Evolutionary conservation across 768 basidiomycete species (phyloP).

Genomic region (Lentinula sp.): DNA sequence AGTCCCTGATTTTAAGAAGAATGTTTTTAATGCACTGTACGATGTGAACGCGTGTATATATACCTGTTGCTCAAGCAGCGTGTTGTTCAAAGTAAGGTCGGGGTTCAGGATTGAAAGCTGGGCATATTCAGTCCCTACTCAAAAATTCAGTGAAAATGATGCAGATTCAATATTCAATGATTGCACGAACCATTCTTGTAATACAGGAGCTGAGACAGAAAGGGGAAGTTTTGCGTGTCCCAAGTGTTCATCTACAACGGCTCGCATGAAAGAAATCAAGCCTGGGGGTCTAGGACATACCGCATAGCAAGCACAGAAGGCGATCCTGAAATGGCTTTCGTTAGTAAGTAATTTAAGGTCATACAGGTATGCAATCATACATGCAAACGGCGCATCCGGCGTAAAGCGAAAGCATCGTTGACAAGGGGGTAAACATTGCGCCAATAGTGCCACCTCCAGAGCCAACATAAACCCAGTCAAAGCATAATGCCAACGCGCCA

Average conservation of each 20-base stretch:
- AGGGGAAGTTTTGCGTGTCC: conserved; percentile 27
- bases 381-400: conserved; percentile 40
- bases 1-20: conserved; percentile 19
- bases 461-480: conserved; percentile 51
- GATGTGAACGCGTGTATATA: not conserved
- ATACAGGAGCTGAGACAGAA: conserved; percentile 29
- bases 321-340: conserved; percentile 8
- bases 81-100: conserved; percentile 40
- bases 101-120: conserved; percentile 44
- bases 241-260: conserved; percentile 10
- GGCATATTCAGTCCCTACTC: conserved; percentile 38
- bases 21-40: too few species aligned
- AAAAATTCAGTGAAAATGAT: not conserved
- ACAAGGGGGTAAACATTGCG: conserved; percentile 36
- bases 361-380: conserved; percentile 5
- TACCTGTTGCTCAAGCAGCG: conserved; percentile 33
- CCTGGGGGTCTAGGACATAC: not conserved
- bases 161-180: not conserved
- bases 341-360: not conserved
- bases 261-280: not conserved
- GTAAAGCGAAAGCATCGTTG: conserved; percentile 37
- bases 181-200: conserved; percentile 9
- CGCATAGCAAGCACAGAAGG: conserved; percentile 21
- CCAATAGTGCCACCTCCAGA: conserved; percentile 15
- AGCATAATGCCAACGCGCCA: conserved; percentile 38